Evolutionary conservation across 495 filamentous ascomycete genomes (phyloP).

Genomic region (Thermothielavioides terrestris): DNA sequence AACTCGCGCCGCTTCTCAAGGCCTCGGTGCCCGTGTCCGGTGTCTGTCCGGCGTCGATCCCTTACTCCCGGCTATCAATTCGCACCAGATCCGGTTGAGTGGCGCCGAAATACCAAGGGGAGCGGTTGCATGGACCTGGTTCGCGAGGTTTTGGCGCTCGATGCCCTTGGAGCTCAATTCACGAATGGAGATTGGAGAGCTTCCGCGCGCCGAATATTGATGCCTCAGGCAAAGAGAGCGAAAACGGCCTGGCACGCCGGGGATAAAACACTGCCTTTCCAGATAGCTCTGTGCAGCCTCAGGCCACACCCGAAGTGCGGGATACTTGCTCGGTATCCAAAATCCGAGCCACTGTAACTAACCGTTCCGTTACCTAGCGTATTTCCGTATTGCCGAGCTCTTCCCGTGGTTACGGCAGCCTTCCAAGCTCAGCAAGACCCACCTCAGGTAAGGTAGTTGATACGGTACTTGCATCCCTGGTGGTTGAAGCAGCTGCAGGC

Average conservation of each 20-base stretch:
- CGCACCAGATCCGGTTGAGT: not conserved
- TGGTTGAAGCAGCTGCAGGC: conserved; percentile 16
- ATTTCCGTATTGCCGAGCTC: conserved; percentile 14
- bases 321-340: no score
- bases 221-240: conserved; percentile 10
- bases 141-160: conserved; percentile 8
- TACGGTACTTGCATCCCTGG: conserved; percentile 14
- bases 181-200: conserved; percentile 14
- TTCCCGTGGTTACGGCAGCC: not conserved
- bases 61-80: not conserved
- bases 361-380: no score
- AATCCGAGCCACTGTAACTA: no score
- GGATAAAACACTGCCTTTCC: no score
- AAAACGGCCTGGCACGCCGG: not conserved
- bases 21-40: not conserved
- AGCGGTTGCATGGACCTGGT: conserved; percentile 1
- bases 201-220: not conserved
- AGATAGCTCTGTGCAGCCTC: no score
- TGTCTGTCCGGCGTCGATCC: no score
- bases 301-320: not conserved
- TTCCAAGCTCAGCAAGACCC: conserved; percentile 6
- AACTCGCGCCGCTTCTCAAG: not conserved
- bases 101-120: not conserved
- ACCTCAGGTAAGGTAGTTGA: no score
- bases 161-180: conserved; percentile 16